phyloP scores from a whole-genome alignment of 106 monocot genomes.

The Hemerocallis citrina region DNA sequence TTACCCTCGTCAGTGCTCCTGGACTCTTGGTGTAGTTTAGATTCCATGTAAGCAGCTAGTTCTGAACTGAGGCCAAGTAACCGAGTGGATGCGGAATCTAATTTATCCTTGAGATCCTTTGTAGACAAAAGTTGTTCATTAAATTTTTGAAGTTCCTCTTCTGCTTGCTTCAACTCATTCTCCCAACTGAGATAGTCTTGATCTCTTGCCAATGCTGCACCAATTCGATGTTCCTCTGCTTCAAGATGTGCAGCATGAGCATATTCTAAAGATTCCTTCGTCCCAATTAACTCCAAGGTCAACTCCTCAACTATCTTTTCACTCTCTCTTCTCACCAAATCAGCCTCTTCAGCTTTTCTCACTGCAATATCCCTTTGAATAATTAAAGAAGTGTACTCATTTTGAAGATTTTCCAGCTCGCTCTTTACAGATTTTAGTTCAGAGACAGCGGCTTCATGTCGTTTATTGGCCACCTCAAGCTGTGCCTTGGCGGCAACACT shows the following conservation, averaged over 20 bases:
- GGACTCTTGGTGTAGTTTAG: slow-evolving; percentile 13
- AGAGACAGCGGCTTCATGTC: slow-evolving; percentile 16
- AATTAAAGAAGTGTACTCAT: slow-evolving; percentile 7
- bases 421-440: slow-evolving; percentile 16
- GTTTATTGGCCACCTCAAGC: slow-evolving; percentile 17
- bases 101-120: slow-evolving; percentile 15
- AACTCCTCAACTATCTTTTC: slow-evolving; percentile 22
- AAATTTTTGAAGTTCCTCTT: slow-evolving; percentile 10
- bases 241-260: slow-evolving; percentile 26
- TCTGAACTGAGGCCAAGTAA: slow-evolving; percentile 9
- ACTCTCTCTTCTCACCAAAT: slow-evolving; percentile 8
- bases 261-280: slow-evolving; percentile 21
- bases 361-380: slow-evolving; percentile 11
- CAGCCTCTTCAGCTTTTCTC: slow-evolving; percentile 14
- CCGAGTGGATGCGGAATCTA: slow-evolving; percentile 3
- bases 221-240: slow-evolving; percentile 25
- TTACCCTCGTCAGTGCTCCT: not conserved
- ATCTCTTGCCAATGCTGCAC: slow-evolving; percentile 20
- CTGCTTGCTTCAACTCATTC: slow-evolving; percentile 21
- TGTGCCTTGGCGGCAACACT: slow-evolving; percentile 20
- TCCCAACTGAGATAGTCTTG: slow-evolving; percentile 24
- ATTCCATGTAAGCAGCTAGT: slow-evolving; percentile 16
- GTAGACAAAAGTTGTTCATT: slow-evolving; percentile 7
- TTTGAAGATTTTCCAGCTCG: slow-evolving; percentile 4
- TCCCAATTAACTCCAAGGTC: slow-evolving; percentile 13